Conservation (phyloP, 1,139 yeast species). For the Meyerozyma athensensis region DNA sequence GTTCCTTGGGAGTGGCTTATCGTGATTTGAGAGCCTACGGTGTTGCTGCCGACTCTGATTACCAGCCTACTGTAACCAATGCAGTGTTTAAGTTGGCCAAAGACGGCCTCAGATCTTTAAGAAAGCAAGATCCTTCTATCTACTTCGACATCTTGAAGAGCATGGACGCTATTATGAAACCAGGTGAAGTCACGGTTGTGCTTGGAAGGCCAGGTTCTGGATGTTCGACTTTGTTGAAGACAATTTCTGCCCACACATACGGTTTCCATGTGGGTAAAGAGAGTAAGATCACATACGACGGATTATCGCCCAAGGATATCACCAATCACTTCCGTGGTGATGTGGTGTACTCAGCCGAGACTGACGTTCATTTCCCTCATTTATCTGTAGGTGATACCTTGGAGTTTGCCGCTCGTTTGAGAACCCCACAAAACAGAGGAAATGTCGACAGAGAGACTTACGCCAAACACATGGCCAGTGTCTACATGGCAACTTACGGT, state of each 20-base stretch:
- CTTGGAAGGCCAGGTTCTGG: conserved; percentile 85
- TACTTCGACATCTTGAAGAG: conserved; percentile 57
- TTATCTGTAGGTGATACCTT: conserved; percentile 24
- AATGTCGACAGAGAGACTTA: conserved; percentile 48
- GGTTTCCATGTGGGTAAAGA: conserved; percentile 60
- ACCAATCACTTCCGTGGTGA: conserved; percentile 28
- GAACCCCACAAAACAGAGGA: conserved; percentile 25
- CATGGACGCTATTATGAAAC: conserved; percentile 62
- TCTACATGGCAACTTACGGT: conserved; percentile 70
- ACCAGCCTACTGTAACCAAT: conserved; percentile 68
- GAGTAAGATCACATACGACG: conserved; percentile 37
- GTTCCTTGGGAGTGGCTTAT: conserved; percentile 66
- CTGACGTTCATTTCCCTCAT: conserved; percentile 25
- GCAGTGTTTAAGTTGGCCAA: conserved; percentile 23
- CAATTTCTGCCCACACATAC: conserved; percentile 65
- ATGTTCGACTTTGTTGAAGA: conserved; percentile 71
- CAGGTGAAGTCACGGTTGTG: conserved; percentile 75
- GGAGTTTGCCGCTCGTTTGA: conserved; percentile 23
- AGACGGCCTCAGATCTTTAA: conserved; percentile 15
- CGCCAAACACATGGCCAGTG: conserved; percentile 60
- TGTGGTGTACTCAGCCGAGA: conserved; percentile 25
- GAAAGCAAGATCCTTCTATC: conserved; percentile 9
- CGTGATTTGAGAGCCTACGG: conserved; percentile 69
- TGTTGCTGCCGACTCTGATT: conserved; percentile 71
- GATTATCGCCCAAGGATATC: conserved; percentile 25